Evolutionary conservation across 306 rosid species (phyloP).

Genomic region (Quercus agrifolia): DNA sequence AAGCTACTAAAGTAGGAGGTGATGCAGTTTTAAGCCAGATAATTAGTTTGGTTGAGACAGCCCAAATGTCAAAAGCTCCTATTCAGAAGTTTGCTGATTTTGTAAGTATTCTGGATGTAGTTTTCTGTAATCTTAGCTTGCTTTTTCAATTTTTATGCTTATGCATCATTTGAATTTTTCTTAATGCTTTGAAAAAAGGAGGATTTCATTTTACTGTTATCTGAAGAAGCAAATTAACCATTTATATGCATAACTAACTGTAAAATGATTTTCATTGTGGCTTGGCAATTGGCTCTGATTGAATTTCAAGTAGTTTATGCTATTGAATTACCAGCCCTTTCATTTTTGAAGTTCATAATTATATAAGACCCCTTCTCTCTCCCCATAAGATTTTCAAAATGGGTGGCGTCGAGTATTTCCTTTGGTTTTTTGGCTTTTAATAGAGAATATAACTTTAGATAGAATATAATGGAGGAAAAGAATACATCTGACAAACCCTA

Average conservation of each 20-base stretch:
- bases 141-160: conserved; percentile 1
- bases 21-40: conserved; percentile 93
- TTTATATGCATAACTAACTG: background rate
- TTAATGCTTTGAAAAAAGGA: background rate
- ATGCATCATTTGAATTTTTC: background rate
- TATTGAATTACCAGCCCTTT: background rate
- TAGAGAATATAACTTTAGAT: too few species aligned
- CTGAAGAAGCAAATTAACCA: background rate
- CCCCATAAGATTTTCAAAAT: background rate
- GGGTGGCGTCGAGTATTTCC: background rate
- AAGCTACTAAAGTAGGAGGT: conserved; percentile 89
- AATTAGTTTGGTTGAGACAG: conserved; percentile 94
- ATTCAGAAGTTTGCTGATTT: conserved; percentile 99
- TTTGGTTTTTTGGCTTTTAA: background rate
- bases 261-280: background rate
- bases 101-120: conserved; percentile 55
- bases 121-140: conserved; percentile 14
- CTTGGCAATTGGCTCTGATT: background rate
- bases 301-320: background rate
- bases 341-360: background rate
- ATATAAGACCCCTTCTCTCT: background rate
- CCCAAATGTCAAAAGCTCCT: conserved; percentile 99
- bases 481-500: too few species aligned
- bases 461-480: too few species aligned
- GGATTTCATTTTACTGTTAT: background rate